Evolutionary conservation across 2,329 filamentous ascomycete genomes (phyloP), one percentile per base, ranked within the genome.

Genomic region (Penicillium sp.): DNA sequence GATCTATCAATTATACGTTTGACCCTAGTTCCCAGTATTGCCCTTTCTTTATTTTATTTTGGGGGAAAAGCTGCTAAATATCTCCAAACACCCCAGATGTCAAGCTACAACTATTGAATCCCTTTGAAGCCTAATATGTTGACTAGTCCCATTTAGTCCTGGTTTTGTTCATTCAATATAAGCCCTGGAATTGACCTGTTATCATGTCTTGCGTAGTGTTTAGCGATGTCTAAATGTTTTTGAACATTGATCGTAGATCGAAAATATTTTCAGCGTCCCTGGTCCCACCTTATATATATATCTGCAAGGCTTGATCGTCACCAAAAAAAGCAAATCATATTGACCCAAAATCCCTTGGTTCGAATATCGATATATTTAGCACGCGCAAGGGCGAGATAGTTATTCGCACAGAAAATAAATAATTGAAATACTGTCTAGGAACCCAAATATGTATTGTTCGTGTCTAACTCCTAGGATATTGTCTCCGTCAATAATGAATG

Each of bases 381-480:
- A 44, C 3, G 8, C 40, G 40, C 46, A 49, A 45, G 46, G 46
- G 46, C 15, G 3, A 26, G 4, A 19, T 24, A 2, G 1, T 19
- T 12, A 6, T 24, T 34, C 1, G 13, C 15, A 21, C 3, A n/a
- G 3, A 17, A 41, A 2, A 43, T 7, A 13, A 34, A 42, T 29
- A 43, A 48, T 35, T 38, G 26, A 24, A 26, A 44, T 32, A 32
- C 26, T 44, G 32, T 15, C 8, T 15, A 8, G 31, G 13, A 40
- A 41, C 22, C 32, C 15, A 28, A 47, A 41, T 41, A 50, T 50
- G 37, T 47, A 47, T 51, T 51, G 48, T 35, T 42, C 48, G 33
- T 47, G 19, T 47, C 50, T 43, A 54, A 59, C 57, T 55, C 56
- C 56, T 56, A 55, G 48, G 42, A 48, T 57, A 54, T 48, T 53